Percentiles rank a stretch among this genome's conserved stretches.
Conservation (phyloP, 2,329 filamentous ascomycete genomes). For the Neopestalotiopsis sp. region DNA sequence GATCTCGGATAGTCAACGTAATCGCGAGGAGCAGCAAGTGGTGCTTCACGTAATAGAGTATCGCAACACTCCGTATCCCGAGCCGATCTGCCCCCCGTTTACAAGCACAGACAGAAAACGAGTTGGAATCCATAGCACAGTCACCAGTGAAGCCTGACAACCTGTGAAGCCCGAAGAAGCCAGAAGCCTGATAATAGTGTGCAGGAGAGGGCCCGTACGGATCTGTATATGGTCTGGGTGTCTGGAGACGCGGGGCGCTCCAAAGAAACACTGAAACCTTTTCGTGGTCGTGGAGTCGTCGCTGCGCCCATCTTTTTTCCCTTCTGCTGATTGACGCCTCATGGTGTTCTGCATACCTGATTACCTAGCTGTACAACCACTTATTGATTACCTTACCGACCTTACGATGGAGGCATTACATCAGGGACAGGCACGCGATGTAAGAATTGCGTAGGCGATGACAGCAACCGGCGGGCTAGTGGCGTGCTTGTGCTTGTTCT, state of each 20-base stretch:
- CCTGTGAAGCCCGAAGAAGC: neutral
- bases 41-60: neutral
- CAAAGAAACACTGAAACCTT: neutral
- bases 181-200: neutral
- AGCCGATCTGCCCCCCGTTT: neutral
- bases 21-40: neutral
- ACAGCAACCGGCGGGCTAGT: slow-evolving; percentile 4
- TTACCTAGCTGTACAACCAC: neutral
- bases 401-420: neutral
- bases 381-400: no score
- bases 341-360: neutral
- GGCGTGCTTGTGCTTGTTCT: neutral
- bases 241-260: neutral
- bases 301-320: neutral
- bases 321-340: neutral
- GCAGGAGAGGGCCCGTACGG: neutral
- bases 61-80: neutral
- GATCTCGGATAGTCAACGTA: neutral
- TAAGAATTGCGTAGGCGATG: slow-evolving; percentile 4
- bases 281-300: neutral
- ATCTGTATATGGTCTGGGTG: neutral
- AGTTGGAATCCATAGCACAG: neutral
- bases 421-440: neutral
- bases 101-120: neutral
- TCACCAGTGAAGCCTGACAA: neutral